These are phyloP conservation scores for Cladobotryum mycophilum DNA, from an alignment of 2,329 filamentous ascomycete species.

Conservation along the genomic window DNA sequence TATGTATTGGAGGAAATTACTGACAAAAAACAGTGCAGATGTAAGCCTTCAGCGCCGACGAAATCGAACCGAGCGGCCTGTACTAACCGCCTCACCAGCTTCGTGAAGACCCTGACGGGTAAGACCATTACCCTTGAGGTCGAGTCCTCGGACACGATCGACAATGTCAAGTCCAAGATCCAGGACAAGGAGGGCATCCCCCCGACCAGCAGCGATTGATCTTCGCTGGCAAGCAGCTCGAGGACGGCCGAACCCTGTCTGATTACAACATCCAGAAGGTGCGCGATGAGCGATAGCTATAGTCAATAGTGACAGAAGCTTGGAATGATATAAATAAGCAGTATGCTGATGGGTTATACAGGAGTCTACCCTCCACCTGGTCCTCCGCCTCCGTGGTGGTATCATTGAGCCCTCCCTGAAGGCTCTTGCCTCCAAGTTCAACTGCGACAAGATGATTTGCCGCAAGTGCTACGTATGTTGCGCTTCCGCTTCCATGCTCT, in stretches of 20 bases:
- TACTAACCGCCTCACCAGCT: constrained; percentile 53
- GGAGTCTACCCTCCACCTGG: constrained; percentile 97
- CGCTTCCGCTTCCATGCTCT: neutral
- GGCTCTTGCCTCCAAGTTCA: constrained; percentile 98
- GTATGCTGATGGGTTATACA: constrained; percentile 35
- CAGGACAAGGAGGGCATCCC: constrained; percentile 99
- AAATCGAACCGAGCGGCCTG: constrained; percentile 17
- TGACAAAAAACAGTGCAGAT: constrained; percentile 73
- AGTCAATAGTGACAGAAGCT: neutral
- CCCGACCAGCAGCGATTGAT: constrained; percentile 98
- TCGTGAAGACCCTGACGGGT: constrained; percentile 99
- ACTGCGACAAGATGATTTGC: constrained; percentile 99
- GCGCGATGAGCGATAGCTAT: constrained; percentile 29
- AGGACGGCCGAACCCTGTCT: constrained; percentile 92
- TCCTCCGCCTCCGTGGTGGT: constrained; percentile 97
- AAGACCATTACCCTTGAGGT: constrained; percentile 99
- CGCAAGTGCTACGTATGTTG: constrained; percentile 98
- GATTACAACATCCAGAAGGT: constrained; percentile 99
- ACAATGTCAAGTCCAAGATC: constrained; percentile 99
- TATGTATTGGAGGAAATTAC: constrained; percentile 23
- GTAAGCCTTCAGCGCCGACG: constrained; percentile 49
- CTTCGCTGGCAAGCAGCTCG: constrained; percentile 98
- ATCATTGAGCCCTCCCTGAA: constrained; percentile 99
- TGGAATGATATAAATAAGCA: neutral
- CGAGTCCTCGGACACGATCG: constrained; percentile 97